Percentiles rank a stretch among this genome's conserved stretches.
Conservation (phyloP, 306 rosid species). For the Trifolium repens region DNA sequence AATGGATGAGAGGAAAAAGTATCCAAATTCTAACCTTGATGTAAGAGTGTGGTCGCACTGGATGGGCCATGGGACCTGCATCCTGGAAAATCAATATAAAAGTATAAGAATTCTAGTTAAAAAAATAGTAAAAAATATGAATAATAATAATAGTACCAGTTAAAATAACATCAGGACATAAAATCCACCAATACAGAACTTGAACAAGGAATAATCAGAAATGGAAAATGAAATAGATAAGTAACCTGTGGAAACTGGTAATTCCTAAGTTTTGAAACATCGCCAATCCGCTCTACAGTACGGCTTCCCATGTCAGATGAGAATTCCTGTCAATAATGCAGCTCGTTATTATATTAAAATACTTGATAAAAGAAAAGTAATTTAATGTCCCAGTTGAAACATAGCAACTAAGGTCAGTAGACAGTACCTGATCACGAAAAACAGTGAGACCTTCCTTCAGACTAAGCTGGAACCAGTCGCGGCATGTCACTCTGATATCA, state of each 20-base stretch:
- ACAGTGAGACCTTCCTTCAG: constrained; percentile 98
- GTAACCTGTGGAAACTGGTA: constrained; percentile 97
- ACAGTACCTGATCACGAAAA: constrained; percentile 88
- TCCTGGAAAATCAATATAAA: constrained; percentile 64
- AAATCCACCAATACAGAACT: constrained; percentile 27
- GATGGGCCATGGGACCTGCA: constrained; percentile 99
- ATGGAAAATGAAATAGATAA: constrained; percentile 3
- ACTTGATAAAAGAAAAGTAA: not conserved
- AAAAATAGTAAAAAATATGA: constrained; percentile 9
- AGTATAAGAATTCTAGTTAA: constrained; percentile 33
- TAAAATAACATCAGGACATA: not conserved
- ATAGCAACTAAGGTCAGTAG: constrained; percentile 18
- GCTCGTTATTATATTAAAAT: constrained; percentile 22
- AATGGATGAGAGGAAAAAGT: constrained; percentile 31
- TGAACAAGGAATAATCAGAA: constrained; percentile 6
- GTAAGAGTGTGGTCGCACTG: constrained; percentile 97
- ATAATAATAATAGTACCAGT: constrained; percentile 1
- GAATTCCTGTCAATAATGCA: constrained; percentile 69
- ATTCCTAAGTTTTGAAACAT: constrained; percentile 88
- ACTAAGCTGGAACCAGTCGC: constrained; percentile 99
- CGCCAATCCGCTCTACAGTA: constrained; percentile 82
- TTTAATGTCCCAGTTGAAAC: constrained; percentile 31
- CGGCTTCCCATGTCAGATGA: constrained; percentile 99
- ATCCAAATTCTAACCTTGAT: constrained; percentile 74
- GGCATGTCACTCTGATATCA: constrained; percentile 91